A percentile compares a stretch with the other conserved stretches of the same genome.
Evolutionary conservation across 2,329 filamentous ascomycete species (phyloP).

Genomic region (Emmonsiellopsis sp.): DNA sequence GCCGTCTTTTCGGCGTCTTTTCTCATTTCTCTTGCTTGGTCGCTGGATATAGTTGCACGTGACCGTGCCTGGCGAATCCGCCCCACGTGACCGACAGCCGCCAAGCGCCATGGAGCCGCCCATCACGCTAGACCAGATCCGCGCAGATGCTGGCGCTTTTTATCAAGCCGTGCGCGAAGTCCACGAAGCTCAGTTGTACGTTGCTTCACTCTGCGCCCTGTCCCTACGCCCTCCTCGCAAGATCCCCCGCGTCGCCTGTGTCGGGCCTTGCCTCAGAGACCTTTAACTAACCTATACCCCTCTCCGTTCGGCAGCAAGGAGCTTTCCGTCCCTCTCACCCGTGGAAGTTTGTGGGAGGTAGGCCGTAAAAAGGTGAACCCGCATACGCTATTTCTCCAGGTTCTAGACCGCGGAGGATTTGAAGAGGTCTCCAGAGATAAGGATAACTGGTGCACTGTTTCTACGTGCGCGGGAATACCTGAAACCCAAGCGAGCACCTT

Average conservation of each 20-base stretch:
- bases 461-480: background rate
- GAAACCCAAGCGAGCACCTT: conserved; percentile 4
- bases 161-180: background rate
- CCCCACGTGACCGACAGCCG: background rate
- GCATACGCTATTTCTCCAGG: conserved; percentile 7
- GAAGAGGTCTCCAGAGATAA: conserved; percentile 7
- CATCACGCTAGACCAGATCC: background rate
- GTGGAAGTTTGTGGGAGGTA: background rate
- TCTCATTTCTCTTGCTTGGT: too few relatives aligned
- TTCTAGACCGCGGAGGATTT: conserved; percentile 7
- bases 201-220: background rate
- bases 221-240: too few relatives aligned
- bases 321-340: background rate
- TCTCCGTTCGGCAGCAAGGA: background rate
- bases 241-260: too few relatives aligned
- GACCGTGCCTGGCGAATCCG: too few relatives aligned
- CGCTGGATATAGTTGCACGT: too few relatives aligned
- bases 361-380: conserved; percentile 6
- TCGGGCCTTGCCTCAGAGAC: background rate
- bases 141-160: background rate
- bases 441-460: conserved; percentile 9
- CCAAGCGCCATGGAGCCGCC: background rate
- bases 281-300: background rate
- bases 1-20: too few relatives aligned
- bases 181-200: background rate